phyloP scores from a whole-genome alignment of 495 filamentous ascomycete genomes.

The Alectoria sarmentosa region DNA sequence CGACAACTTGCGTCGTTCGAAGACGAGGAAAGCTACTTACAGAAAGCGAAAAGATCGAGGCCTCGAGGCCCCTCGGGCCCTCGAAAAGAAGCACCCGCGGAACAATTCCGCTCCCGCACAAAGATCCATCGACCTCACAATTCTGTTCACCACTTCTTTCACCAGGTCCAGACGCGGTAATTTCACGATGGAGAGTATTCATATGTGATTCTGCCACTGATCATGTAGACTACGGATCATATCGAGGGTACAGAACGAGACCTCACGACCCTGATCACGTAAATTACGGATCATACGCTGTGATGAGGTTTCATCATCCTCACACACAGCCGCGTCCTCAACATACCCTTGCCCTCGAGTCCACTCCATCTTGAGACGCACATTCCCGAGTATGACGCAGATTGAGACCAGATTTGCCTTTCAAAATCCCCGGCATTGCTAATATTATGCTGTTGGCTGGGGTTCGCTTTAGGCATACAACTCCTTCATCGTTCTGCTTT shows the following conservation, averaged over 20 bases:
- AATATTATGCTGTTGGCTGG: neutral
- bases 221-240: neutral
- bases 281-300: neutral
- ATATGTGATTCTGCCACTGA: too few species aligned
- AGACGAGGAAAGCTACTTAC: too few species aligned
- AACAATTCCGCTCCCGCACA: neutral
- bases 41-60: too few species aligned
- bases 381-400: constrained; percentile 11
- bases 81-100: neutral
- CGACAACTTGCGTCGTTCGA: too few species aligned
- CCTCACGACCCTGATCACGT: too few species aligned
- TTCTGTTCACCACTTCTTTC: neutral
- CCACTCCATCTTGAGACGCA: constrained; percentile 10
- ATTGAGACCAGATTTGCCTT: constrained; percentile 7
- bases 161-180: neutral
- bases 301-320: neutral
- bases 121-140: too few species aligned
- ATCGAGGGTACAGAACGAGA: too few species aligned
- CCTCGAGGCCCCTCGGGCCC: too few species aligned
- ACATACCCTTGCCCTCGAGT: constrained; percentile 12
- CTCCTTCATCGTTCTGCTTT: neutral
- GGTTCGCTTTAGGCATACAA: constrained; percentile 15
- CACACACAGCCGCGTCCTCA: constrained; percentile 7
- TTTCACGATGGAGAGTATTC: too few species aligned
- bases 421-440: constrained; percentile 11